A percentile compares a stretch with the other conserved stretches of the same genome.
These are phyloP conservation scores for Carnegiea gigantea DNA, from an alignment of 179 eudicot species.

Conservation along the genomic window DNA sequence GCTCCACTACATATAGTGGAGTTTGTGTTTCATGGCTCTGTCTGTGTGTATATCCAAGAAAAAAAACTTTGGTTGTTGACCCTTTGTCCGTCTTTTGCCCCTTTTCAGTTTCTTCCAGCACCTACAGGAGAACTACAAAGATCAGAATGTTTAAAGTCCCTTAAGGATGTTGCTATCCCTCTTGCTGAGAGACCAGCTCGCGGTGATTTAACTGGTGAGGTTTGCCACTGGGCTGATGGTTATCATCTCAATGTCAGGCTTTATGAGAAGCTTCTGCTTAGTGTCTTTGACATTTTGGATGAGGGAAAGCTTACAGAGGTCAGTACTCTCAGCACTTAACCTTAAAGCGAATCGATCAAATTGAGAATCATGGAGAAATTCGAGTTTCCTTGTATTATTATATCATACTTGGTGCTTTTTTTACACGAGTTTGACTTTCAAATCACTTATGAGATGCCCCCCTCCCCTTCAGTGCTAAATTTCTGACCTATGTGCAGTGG, in stretches of 20 bases:
- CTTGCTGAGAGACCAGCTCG: conserved; percentile 99
- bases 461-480: not conserved
- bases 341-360: not conserved
- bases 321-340: conserved; percentile 25
- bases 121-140: conserved; percentile 87
- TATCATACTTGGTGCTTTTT: not conserved
- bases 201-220: conserved; percentile 99
- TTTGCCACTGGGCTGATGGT: conserved; percentile 99
- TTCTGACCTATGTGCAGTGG: not conserved
- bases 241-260: conserved; percentile 95
- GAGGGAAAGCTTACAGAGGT: conserved; percentile 99
- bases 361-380: not conserved
- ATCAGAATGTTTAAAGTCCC: conserved; percentile 85
- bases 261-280: conserved; percentile 91
- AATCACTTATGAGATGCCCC: not conserved
- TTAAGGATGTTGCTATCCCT: conserved; percentile 78
- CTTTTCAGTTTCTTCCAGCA: conserved; percentile 75
- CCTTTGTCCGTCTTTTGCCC: not conserved
- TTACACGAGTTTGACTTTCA: conserved; percentile 3
- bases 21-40: not conserved
- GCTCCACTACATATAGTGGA: not conserved
- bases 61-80: not conserved
- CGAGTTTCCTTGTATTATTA: not conserved
- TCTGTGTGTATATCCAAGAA: not conserved
- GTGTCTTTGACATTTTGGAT: conserved; percentile 95